phyloP scores from a whole-genome alignment of 2,329 filamentous ascomycete species.

The Xylaria sp. region DNA sequence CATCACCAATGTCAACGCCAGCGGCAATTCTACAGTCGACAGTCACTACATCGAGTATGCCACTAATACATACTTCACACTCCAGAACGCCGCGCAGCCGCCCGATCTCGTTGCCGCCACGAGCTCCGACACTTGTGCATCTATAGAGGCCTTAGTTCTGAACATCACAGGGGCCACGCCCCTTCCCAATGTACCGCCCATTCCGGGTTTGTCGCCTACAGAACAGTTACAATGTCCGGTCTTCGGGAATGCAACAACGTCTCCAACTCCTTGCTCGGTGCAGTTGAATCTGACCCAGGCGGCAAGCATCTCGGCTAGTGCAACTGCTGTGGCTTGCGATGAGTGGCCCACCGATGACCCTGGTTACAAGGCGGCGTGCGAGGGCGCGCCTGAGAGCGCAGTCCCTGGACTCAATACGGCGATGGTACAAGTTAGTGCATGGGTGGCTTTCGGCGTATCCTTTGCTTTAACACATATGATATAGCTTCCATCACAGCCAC shows the following conservation, averaged over 20 bases:
- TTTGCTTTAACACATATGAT: not conserved
- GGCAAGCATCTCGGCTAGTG: conserved; percentile 4
- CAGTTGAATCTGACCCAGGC: not conserved
- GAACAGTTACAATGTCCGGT: not conserved
- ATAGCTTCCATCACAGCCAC: not conserved
- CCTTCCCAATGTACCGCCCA: not conserved
- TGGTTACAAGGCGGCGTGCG: conserved; percentile 1
- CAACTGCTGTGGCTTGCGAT: not conserved
- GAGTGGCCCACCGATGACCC: not conserved
- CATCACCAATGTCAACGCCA: not conserved
- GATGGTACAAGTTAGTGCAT: not conserved
- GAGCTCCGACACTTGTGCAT: conserved; percentile 1
- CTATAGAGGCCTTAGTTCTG: not conserved
- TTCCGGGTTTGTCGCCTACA: not conserved
- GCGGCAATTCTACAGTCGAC: not conserved
- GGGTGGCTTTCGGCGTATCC: not conserved
- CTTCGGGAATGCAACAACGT: not conserved
- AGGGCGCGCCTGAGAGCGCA: not conserved
- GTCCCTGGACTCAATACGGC: not conserved
- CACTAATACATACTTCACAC: not conserved
- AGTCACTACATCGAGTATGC: not conserved
- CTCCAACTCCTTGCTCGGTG: conserved; percentile 5
- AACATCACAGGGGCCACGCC: not conserved
- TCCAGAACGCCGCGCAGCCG: conserved; percentile 3
- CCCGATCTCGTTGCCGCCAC: conserved; percentile 7